Percentiles rank a stretch among this genome's conserved stretches.
Conservation (phyloP, 2,329 filamentous ascomycete species). For the Verticillium albo-atrum region DNA sequence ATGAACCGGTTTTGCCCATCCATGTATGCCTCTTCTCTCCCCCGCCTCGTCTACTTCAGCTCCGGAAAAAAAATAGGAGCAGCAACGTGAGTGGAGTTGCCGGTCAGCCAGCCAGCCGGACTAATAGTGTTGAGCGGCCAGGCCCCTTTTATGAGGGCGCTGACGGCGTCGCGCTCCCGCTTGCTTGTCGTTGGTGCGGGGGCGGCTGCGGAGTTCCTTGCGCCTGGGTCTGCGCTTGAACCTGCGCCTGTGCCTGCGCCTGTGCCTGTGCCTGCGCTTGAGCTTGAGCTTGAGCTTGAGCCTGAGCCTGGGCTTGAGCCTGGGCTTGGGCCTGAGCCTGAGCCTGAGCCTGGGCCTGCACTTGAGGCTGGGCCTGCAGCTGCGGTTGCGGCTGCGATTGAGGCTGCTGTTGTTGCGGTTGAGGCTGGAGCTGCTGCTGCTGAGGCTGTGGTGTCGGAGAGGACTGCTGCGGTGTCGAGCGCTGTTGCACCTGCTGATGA, state of each 20-base stretch:
- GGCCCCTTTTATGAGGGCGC: conserved; percentile 43
- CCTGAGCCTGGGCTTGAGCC: conserved; percentile 2
- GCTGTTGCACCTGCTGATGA: conserved; percentile 2
- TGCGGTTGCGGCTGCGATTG: conserved; percentile 13
- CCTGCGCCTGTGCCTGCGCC: conserved; percentile 6
- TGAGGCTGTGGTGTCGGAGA: conserved; percentile 22
- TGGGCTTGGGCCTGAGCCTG: conserved; percentile 8
- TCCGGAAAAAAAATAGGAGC: background rate
- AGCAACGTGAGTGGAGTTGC: conserved; percentile 1
- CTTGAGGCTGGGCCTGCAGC: conserved; percentile 10
- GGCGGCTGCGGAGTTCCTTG: conserved; percentile 9
- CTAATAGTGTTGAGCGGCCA: background rate
- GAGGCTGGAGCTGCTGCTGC: conserved; percentile 17
- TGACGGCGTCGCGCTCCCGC: conserved; percentile 35
- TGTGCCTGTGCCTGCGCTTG: conserved; percentile 3
- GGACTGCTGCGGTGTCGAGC: conserved; percentile 13
- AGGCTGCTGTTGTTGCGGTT: conserved; percentile 16
- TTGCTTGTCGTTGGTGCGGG: conserved; percentile 26
- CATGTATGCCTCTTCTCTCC: background rate
- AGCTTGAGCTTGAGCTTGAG: background rate
- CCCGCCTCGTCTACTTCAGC: background rate
- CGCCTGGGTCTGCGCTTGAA: conserved; percentile 12
- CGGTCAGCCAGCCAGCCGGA: background rate
- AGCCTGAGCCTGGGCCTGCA: conserved; percentile 17
- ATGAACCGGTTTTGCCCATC: background rate